A percentile compares a stretch with the other conserved stretches of the same genome.
phyloP scores from a whole-genome alignment of 2,329 filamentous ascomycete species.

The Cercospora citrullina region DNA sequence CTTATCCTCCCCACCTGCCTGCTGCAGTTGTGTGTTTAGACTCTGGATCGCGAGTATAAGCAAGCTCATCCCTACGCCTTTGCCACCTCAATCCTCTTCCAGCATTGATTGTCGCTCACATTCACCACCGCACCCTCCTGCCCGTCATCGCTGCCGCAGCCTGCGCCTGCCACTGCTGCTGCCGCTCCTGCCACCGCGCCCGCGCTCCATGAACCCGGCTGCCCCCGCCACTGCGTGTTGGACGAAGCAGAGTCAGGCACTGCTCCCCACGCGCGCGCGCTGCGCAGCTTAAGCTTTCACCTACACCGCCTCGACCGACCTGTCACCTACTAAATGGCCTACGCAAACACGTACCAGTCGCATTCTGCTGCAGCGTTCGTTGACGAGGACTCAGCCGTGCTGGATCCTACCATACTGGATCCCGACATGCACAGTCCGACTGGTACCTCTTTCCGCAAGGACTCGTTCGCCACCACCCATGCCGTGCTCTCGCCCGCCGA shows the following conservation, averaged over 20 bases:
- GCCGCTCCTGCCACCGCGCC: constrained; percentile 10
- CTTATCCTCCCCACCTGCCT: constrained; percentile 4
- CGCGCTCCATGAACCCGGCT: constrained; percentile 14
- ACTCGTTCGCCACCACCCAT: constrained; percentile 37
- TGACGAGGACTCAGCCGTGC: constrained; percentile 32
- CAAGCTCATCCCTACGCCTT: constrained; percentile 37
- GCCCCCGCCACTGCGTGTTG: constrained; percentile 18
- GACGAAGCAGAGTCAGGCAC: constrained; percentile 24
- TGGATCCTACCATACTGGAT: constrained; percentile 36
- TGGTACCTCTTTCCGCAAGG: constrained; percentile 34
- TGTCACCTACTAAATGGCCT: constrained; percentile 31
- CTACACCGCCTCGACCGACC: constrained; percentile 14
- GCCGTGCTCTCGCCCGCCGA: constrained; percentile 37
- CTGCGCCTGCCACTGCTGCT: constrained; percentile 10
- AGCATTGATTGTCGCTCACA: constrained; percentile 36
- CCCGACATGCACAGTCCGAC: constrained; percentile 37
- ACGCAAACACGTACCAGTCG: constrained; percentile 30
- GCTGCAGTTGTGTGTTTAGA: constrained; percentile 1
- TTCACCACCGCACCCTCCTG: not conserved
- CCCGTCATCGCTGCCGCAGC: not conserved
- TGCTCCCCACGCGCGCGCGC: not conserved
- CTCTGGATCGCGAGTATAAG: constrained; percentile 27
- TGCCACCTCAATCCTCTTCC: constrained; percentile 30
- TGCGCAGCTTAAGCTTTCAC: constrained; percentile 11
- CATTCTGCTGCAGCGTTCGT: constrained; percentile 31